phyloP scores from a whole-genome alignment of 2,329 filamentous ascomycete species.

The Ophiostoma sp. region DNA sequence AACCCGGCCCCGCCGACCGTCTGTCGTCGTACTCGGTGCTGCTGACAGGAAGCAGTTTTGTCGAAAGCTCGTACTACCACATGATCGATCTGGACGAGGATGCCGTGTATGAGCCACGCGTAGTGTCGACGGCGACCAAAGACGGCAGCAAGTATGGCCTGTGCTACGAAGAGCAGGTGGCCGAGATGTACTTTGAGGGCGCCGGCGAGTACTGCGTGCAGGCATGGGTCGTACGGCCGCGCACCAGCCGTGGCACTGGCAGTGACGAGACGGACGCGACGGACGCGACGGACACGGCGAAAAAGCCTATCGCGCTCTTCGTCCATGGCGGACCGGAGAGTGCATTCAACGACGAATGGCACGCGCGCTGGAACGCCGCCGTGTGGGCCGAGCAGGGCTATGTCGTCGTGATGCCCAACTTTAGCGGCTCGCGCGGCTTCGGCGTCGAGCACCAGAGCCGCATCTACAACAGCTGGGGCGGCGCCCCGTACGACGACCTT shows the following conservation, averaged over 20 bases:
- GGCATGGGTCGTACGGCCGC: conserved; percentile 38
- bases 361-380: conserved; percentile 44
- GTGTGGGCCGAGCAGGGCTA: conserved; percentile 58
- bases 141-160: conserved; percentile 34
- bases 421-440: conserved; percentile 53
- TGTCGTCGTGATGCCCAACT: conserved; percentile 54
- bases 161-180: conserved; percentile 34
- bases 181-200: conserved; percentile 40
- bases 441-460: conserved; percentile 38
- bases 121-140: conserved; percentile 33
- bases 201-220: conserved; percentile 34
- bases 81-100: conserved; percentile 30
- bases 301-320: conserved; percentile 37
- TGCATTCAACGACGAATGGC: conserved; percentile 46
- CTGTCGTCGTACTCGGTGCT: conserved; percentile 30
- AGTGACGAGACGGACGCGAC: conserved; percentile 16
- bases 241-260: conserved; percentile 26
- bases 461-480: conserved; percentile 49
- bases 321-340: conserved; percentile 40
- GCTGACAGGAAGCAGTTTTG: conserved; percentile 36
- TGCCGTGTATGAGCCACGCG: conserved; percentile 25
- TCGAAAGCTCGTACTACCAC: conserved; percentile 38
- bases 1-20: conserved; percentile 17
- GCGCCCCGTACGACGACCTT: conserved; percentile 50
- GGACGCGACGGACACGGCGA: conserved; percentile 25